Base-by-base conservation (phyloP, 257 asterid species). In the Solanum pimpinellifolium region DNA sequence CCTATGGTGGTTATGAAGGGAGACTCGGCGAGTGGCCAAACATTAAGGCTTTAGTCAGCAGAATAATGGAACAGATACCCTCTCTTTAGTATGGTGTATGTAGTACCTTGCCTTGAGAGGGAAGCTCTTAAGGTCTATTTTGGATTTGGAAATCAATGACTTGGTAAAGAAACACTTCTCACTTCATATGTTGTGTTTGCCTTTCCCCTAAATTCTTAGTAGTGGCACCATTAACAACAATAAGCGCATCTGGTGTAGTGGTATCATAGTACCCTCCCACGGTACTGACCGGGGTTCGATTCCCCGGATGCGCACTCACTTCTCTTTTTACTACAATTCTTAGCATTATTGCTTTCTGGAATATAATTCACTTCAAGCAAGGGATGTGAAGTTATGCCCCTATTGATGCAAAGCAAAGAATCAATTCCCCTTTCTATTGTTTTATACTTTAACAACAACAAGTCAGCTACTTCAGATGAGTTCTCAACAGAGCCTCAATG, bases 191-290 rank as follows among this genome's bases (percentile, higher is more conserved):
- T 4, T 46, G 16, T 4, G 16, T 46, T 12, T 46, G 52, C 52
- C 16, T 46, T 12, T 12, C 52, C 52, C 16, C 16, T 46, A 44
- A 11, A 44, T 44, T 44, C 0, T 44, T 12, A 44, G 49, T 44
- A 95, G 99, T 97, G 98, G 49, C 0, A 44, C 2, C 42, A 1
- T 11, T 44, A 44, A 47, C 56, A 47, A 47, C 1, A 47, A 47
- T 9, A 52, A 6, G 60, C 60, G 23, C 60, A 52, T 16, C 60
- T 52, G 9, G 60, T 52, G 60, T 52, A 52, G 23, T 52, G 60
- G 98, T 94, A 97, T 97, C 99, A 97, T 96, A 94, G 99, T 96
- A 97, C 99, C 99, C 99, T 96, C 98, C 99, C 60, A 52, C 60
- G 59, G 59, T 52, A 52, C 23, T 52, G 60, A 52, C 23, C 23